Evolutionary conservation across 176 grass and related monocot genomes (phyloP).

Genomic region (Dactylis glomerata): DNA sequence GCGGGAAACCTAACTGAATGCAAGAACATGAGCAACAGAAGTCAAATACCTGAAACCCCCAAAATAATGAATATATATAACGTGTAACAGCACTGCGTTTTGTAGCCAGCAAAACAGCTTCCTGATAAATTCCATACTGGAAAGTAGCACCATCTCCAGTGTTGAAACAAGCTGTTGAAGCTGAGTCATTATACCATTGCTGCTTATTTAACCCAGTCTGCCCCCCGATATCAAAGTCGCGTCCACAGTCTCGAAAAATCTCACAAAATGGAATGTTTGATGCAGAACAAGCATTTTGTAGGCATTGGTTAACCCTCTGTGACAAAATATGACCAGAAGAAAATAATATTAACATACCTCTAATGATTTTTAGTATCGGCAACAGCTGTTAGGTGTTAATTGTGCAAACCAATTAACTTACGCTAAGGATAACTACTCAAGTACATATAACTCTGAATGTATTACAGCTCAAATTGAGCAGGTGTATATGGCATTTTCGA

Average conservation of each 20-base stretch:
- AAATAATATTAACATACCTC: background rate
- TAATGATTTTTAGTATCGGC: background rate
- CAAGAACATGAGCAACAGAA: background rate
- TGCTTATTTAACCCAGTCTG: slow-evolving; percentile 20
- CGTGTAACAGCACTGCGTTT: slow-evolving; percentile 56
- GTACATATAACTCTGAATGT: background rate
- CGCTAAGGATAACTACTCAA: background rate
- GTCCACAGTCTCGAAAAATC: slow-evolving; percentile 67
- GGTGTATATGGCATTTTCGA: background rate
- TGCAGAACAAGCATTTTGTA: slow-evolving; percentile 54
- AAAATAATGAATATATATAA: slow-evolving; percentile 93
- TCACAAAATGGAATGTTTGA: slow-evolving; percentile 41
- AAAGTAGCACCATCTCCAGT: slow-evolving; percentile 32
- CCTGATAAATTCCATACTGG: slow-evolving; percentile 75
- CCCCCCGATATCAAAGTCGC: background rate
- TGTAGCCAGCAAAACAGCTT: slow-evolving; percentile 74
- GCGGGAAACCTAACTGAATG: background rate
- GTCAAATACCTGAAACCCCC: slow-evolving; percentile 90
- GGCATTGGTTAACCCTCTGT: slow-evolving; percentile 95
- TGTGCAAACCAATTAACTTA: background rate
- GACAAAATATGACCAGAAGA: slow-evolving; percentile 29
- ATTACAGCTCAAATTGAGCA: background rate
- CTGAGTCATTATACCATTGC: slow-evolving; percentile 44
- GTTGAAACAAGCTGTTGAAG: slow-evolving; percentile 61
- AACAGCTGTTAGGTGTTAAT: background rate